Base-by-base conservation (phyloP, 805 yeast species). In the Jamesozyma piceae region DNA sequence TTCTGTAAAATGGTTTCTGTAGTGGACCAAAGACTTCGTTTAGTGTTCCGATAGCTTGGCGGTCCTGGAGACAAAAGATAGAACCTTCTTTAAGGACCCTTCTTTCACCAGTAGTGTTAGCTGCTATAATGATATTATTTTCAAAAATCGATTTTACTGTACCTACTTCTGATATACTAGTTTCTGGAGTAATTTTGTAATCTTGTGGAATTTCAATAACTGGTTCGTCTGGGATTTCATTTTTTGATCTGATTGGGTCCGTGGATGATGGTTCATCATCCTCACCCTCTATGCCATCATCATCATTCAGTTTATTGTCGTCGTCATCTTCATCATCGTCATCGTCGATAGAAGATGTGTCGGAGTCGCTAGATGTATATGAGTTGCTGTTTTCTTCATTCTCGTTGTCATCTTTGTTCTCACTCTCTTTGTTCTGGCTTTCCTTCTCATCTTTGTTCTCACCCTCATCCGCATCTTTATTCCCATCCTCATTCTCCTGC, bases 21-120 rank as follows among this genome's bases (percentile, higher is more conserved):
- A 92, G 71, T 10, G 86, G 81, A 0, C 98, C 98, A 66, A 92
- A 87, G 0, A 87, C 85, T 60, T 92, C 98, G 55, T 78, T 82
- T 9, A 90, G 65, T 1, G 82, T 79, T 0, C 97, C 97, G 14
- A 92, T 53, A 1, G 81, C 63, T 2, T 74, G 69, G 37, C 81
- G 69, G 56, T 85, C 87, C 48, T 77, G 80, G 36, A 88, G 73
- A 54, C 95, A 86, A 3, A 90, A 69, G 0, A 90, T 68, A 0
- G 95, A 80, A 14, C 80, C 82, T 42, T 87, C 97, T 49, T 80
- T 83, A 29, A 90, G 67, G 2, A 88, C 82, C 35, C 89, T 68
- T 57, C 79, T 82, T 54, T 92, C 97, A 11, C 94, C 97, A 2
- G 96, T 84, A 1, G 71, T 62, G 13, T 65, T 64, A 0, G 95